A percentile compares a stretch with the other conserved stretches of the same genome.
Conservation (phyloP, 2,329 filamentous ascomycete genomes). For the Penicillium freii region DNA sequence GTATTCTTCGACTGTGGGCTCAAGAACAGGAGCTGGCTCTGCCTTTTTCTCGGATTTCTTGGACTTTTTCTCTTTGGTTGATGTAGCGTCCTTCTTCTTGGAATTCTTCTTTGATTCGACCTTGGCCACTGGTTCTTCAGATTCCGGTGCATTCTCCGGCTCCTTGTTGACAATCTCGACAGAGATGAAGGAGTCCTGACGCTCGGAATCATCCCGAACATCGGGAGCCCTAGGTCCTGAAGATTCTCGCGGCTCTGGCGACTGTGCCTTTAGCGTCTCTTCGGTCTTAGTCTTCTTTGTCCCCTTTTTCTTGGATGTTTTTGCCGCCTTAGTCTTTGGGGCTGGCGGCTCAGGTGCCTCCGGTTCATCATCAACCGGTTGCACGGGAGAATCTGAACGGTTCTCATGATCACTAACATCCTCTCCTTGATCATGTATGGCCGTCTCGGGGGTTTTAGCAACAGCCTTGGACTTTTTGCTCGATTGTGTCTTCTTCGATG, state of each 20-base stretch:
- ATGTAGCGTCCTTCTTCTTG: slow-evolving; percentile 29
- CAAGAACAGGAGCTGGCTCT: slow-evolving; percentile 13
- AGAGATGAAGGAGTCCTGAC: slow-evolving; percentile 32
- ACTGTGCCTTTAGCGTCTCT: slow-evolving; percentile 12
- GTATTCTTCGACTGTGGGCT: slow-evolving; percentile 11
- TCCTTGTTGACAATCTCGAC: slow-evolving; percentile 32
- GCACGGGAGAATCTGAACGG: slow-evolving; percentile 2
- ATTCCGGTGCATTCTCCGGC: slow-evolving; percentile 29
- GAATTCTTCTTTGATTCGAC: slow-evolving; percentile 25
- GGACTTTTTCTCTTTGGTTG: slow-evolving; percentile 18
- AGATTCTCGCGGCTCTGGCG: slow-evolving; percentile 6
- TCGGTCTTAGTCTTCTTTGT: slow-evolving; percentile 24
- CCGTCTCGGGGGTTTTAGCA: slow-evolving; percentile 10
- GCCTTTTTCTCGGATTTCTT: slow-evolving; percentile 35
- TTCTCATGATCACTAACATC: slow-evolving; percentile 12
- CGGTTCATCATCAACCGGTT: slow-evolving; percentile 6
- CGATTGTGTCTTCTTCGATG: slow-evolving; percentile 30
- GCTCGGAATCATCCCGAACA: slow-evolving; percentile 13
- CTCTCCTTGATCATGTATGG: slow-evolving; percentile 8
- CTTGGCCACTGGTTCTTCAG: slow-evolving; percentile 26
- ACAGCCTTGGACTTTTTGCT: slow-evolving; percentile 31
- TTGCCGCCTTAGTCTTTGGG: slow-evolving; percentile 22
- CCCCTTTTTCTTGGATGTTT: slow-evolving; percentile 22
- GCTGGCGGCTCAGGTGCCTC: slow-evolving; percentile 17
- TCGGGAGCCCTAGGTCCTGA: not conserved